Conservation (phyloP, 1,284 basidiomycete genomes). For the Meripilus lineatus region DNA sequence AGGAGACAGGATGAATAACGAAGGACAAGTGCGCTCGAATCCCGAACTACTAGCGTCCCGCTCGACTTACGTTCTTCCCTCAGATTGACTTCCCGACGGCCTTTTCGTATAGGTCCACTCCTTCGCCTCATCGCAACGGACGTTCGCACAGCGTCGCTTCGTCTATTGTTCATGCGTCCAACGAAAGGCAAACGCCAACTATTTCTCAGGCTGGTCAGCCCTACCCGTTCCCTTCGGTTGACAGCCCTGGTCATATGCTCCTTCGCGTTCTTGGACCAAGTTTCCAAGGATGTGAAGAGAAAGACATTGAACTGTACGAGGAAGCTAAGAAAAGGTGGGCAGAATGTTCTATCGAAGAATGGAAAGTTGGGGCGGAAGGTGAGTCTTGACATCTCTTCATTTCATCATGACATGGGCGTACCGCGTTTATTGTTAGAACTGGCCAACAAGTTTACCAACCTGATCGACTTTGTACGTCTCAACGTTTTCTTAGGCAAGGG, state of each 20-base stretch:
- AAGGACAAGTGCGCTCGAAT: too few relatives aligned
- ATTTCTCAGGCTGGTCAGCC: too few relatives aligned
- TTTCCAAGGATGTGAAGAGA: slow-evolving; percentile 20
- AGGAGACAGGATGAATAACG: too few relatives aligned
- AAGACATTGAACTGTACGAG: slow-evolving; percentile 21
- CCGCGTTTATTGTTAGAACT: slow-evolving; percentile 17
- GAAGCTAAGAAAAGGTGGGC: slow-evolving; percentile 26
- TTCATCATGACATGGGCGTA: too few relatives aligned
- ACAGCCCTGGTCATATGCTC: too few relatives aligned
- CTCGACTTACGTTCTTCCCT: too few relatives aligned
- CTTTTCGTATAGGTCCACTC: neutral
- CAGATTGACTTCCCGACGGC: neutral
- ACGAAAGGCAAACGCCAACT: slow-evolving; percentile 3
- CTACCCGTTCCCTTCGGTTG: too few relatives aligned
- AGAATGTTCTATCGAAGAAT: slow-evolving; percentile 27
- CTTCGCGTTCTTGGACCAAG: slow-evolving; percentile 23
- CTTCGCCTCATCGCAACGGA: neutral
- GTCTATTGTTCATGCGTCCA: neutral
- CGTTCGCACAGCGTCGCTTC: neutral
- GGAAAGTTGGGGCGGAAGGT: slow-evolving; percentile 28
- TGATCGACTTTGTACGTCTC: slow-evolving; percentile 24
- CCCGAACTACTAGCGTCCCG: too few relatives aligned
- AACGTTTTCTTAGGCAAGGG: neutral
- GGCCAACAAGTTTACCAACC: slow-evolving; percentile 17
- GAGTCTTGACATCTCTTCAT: too few relatives aligned